These are phyloP conservation scores for Dovyalis caffra DNA, from an alignment of 345 rosid species.

Conservation along the genomic window DNA sequence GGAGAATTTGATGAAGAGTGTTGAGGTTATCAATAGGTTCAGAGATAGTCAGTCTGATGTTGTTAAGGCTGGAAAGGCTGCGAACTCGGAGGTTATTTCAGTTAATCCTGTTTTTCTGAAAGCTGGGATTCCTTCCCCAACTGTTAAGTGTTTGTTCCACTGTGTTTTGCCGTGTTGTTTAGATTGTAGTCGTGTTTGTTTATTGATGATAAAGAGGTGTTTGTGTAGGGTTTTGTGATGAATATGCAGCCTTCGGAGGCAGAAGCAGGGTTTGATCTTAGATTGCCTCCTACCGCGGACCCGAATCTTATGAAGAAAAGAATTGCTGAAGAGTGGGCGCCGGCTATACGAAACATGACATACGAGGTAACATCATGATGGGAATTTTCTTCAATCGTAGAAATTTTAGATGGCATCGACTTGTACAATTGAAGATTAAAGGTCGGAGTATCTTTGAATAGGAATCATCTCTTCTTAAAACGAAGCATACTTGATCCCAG, in stretches of 20 bases:
- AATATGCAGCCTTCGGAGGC: conserved; percentile 94
- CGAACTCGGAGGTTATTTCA: conserved; percentile 71
- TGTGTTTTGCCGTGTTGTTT: background rate
- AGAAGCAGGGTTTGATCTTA: conserved; percentile 84
- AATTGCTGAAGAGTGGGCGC: conserved; percentile 90
- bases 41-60: conserved; percentile 73
- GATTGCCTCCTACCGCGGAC: conserved; percentile 78
- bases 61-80: conserved; percentile 70
- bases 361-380: conserved; percentile 44
- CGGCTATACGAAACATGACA: conserved; percentile 70
- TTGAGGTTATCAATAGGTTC: conserved; percentile 59
- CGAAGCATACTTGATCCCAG: too few relatives aligned
- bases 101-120: conserved; percentile 82
- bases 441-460: too few relatives aligned
- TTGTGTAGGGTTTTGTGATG: conserved; percentile 76
- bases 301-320: conserved; percentile 57
- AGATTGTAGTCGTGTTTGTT: background rate
- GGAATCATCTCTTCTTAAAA: too few relatives aligned
- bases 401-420: background rate
- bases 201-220: background rate
- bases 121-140: conserved; percentile 71
- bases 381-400: background rate
- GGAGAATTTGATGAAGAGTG: conserved; percentile 92
- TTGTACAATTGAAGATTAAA: too few relatives aligned
- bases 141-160: conserved; percentile 39